Conservation (phyloP, 1,284 basidiomycete species). For the Leucoagaricus sp. region DNA sequence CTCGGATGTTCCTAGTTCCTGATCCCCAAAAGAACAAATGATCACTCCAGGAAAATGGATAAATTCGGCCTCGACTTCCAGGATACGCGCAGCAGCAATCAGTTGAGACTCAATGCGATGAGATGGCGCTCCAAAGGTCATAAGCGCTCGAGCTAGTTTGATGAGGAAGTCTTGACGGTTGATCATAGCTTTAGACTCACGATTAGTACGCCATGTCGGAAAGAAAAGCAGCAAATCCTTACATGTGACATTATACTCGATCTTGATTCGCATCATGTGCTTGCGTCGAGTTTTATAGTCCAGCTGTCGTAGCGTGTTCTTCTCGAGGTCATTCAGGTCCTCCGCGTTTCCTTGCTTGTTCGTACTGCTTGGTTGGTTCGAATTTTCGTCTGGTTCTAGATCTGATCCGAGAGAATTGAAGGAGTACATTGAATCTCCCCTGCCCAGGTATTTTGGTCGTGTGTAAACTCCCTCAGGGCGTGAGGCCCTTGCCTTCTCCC, state of each 20-base stretch:
- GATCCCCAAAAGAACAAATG: constrained; percentile 82
- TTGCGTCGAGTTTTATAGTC: constrained; percentile 66
- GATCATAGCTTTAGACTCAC: constrained; percentile 51
- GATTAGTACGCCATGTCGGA: background rate
- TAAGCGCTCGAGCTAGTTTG: constrained; percentile 78
- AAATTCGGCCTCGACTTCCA: constrained; percentile 83
- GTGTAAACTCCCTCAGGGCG: background rate
- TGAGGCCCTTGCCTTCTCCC: background rate
- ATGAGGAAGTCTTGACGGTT: constrained; percentile 78
- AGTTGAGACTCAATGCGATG: constrained; percentile 87
- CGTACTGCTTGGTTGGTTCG: constrained; percentile 51
- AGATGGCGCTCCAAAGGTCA: constrained; percentile 84
- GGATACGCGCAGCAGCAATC: constrained; percentile 74
- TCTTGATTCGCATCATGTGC: constrained; percentile 58
- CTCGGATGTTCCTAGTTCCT: constrained; percentile 75
- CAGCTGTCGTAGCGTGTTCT: constrained; percentile 58
- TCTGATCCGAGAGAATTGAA: constrained; percentile 43
- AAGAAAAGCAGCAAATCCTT: constrained; percentile 22
- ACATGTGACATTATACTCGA: constrained; percentile 74
- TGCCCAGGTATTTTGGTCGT: constrained; percentile 22
- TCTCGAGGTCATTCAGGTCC: constrained; percentile 57
- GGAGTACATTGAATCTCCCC: constrained; percentile 36
- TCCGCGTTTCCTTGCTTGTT: constrained; percentile 30
- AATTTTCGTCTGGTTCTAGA: constrained; percentile 38
- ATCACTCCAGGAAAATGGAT: constrained; percentile 81